Percentiles rank a stretch among this genome's conserved stretches.
phyloP scores from a whole-genome alignment of 1,284 basidiomycete genomes.

The Sanguinoderma infundibulare region DNA sequence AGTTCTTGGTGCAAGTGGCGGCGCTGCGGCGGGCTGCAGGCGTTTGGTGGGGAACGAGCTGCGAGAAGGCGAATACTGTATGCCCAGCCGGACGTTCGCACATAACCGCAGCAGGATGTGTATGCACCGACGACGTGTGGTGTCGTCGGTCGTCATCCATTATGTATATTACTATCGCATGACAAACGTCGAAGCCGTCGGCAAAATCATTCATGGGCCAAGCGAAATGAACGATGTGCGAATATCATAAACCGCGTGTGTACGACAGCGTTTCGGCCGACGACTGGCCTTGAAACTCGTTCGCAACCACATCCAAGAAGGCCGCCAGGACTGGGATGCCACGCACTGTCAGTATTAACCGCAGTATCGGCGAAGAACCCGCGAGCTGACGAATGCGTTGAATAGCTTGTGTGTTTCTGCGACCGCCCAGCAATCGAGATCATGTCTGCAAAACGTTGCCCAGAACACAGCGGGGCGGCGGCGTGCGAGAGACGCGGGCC shows the following conservation, averaged over 20 bases:
- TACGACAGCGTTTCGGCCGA: too few species aligned
- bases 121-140: neutral
- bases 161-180: neutral
- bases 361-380: conserved; percentile 19
- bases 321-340: neutral
- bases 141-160: neutral
- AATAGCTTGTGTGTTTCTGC: neutral
- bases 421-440: neutral
- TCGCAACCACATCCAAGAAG: neutral
- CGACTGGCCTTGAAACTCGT: too few species aligned
- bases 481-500: conserved; percentile 1
- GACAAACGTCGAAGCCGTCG: neutral
- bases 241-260: too few species aligned
- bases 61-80: neutral
- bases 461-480: neutral
- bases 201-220: neutral
- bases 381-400: conserved; percentile 1
- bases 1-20: neutral
- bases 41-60: neutral
- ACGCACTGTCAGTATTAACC: conserved; percentile 4
- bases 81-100: neutral
- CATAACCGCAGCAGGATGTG: neutral
- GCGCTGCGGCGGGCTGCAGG: neutral
- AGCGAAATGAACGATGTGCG: neutral
- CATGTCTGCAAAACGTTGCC: neutral